These are phyloP conservation scores for Chaetoceros tenuissimus DNA, from an alignment of 108 stramenopile species.

Conservation along the genomic window DNA sequence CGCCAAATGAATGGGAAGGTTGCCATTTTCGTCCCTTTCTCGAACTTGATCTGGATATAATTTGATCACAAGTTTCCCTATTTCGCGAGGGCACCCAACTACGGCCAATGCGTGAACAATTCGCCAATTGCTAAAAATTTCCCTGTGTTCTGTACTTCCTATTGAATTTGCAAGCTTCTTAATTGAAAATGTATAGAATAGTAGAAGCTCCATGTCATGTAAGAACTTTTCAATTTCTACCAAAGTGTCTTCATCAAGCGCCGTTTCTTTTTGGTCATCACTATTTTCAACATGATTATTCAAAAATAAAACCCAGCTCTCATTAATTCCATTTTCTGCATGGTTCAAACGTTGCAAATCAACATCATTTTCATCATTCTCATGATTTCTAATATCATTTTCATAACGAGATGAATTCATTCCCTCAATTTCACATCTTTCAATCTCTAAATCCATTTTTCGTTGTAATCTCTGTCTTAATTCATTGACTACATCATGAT, in stretches of 20 bases:
- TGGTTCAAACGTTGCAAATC: too few species aligned
- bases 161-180: not conserved
- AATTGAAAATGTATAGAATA: not conserved
- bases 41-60: conserved; percentile 17
- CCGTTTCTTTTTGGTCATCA: too few species aligned
- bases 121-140: conserved; percentile 1
- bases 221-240: conserved; percentile 2
- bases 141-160: not conserved
- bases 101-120: conserved; percentile 10
- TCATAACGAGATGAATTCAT: too few species aligned
- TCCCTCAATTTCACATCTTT: too few species aligned
- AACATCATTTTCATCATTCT: too few species aligned
- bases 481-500: not conserved
- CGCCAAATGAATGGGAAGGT: conserved; percentile 23
- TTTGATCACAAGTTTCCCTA: conserved; percentile 22
- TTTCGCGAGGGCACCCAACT: conserved; percentile 7
- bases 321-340: too few species aligned
- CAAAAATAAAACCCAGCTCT: too few species aligned
- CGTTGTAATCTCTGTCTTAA: too few species aligned
- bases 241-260: too few species aligned
- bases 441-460: too few species aligned
- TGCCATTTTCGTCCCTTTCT: conserved; percentile 10
- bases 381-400: too few species aligned
- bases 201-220: not conserved
- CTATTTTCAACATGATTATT: too few species aligned